Conservation (phyloP, 1,284 basidiomycete species). For the Pyrrhoderma noxium region DNA sequence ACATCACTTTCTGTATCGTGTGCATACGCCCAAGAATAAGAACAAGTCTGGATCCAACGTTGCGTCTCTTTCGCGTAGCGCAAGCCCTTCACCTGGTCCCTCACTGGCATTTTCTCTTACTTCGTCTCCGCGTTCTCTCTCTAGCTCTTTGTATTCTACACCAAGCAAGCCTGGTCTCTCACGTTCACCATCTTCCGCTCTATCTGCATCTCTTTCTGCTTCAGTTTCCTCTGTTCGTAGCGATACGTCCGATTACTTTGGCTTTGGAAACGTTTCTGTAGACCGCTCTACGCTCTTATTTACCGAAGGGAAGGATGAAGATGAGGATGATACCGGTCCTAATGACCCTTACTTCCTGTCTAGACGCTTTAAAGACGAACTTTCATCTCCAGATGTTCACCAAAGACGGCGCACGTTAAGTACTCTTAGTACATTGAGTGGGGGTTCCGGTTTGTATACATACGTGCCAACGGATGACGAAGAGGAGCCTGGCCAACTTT, state of each 20-base stretch:
- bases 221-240: slow-evolving; percentile 12
- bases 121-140: slow-evolving; percentile 3
- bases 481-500: neutral
- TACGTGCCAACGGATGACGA: slow-evolving; percentile 6
- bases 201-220: neutral
- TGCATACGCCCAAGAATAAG: slow-evolving; percentile 56
- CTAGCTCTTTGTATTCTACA: neutral
- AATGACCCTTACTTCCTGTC: slow-evolving; percentile 17
- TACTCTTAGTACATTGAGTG: slow-evolving; percentile 16
- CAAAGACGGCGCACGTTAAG: slow-evolving; percentile 15
- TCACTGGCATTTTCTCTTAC: slow-evolving; percentile 27
- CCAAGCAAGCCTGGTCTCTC: neutral
- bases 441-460: slow-evolving; percentile 2
- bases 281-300: neutral
- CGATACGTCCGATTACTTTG: slow-evolving; percentile 6
- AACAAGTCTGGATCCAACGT: slow-evolving; percentile 23
- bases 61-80: slow-evolving; percentile 37
- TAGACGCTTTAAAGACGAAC: slow-evolving; percentile 14
- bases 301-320: neutral
- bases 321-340: slow-evolving; percentile 12
- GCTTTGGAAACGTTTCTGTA: neutral
- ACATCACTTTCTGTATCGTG: slow-evolving; percentile 69
- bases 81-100: slow-evolving; percentile 57
- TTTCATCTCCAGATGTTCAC: slow-evolving; percentile 10
- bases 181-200: neutral